phyloP scores from a whole-genome alignment of 2,329 filamentous ascomycete species.

The Raffaelea albimanens region DNA sequence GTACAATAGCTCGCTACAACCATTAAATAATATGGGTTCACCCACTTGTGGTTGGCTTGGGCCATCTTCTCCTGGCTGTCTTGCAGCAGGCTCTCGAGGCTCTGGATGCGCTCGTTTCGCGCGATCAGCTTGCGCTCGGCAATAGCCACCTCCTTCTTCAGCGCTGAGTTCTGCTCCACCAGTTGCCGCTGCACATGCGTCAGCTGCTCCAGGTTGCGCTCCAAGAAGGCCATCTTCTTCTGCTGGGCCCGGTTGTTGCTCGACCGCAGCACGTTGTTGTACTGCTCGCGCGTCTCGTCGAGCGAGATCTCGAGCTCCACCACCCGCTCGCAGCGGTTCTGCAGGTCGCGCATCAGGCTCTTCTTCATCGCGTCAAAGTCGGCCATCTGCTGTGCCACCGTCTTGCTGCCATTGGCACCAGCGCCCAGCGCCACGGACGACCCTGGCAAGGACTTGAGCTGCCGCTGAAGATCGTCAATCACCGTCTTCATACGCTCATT shows the following conservation, averaged over 20 bases:
- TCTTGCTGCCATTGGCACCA: constrained; percentile 73
- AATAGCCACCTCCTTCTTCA: constrained; percentile 99
- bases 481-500: constrained; percentile 71
- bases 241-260: constrained; percentile 98
- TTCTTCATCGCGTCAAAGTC: constrained; percentile 99
- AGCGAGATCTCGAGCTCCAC: constrained; percentile 97
- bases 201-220: constrained; percentile 94
- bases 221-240: constrained; percentile 99
- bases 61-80: constrained; percentile 98
- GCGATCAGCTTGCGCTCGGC: constrained; percentile 95
- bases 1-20: no score
- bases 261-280: constrained; percentile 93
- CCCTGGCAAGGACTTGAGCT: constrained; percentile 56
- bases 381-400: constrained; percentile 92
- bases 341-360: constrained; percentile 94
- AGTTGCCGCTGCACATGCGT: constrained; percentile 96
- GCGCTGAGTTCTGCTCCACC: constrained; percentile 90
- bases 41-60: constrained; percentile 91
- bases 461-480: constrained; percentile 69
- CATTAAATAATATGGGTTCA: no score
- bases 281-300: constrained; percentile 95
- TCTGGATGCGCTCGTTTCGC: constrained; percentile 92
- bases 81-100: constrained; percentile 81
- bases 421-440: constrained; percentile 11
- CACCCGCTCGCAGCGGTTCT: constrained; percentile 95